phyloP scores from a whole-genome alignment of 208 protist genomes.

The Acanthamoeba healyi region DNA sequence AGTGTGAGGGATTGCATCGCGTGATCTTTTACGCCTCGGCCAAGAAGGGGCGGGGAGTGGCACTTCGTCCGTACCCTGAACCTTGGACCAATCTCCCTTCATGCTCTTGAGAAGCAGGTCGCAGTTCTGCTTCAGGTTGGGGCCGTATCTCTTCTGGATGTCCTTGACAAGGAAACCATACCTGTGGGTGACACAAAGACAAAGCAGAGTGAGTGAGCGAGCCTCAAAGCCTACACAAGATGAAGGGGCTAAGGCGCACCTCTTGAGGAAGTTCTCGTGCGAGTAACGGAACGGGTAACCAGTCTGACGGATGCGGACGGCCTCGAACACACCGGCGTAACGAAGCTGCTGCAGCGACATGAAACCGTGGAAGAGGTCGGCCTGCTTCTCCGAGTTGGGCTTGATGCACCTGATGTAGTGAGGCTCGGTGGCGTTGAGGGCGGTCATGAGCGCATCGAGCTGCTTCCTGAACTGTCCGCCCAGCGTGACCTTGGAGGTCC shows the following conservation, averaged over 20 bases:
- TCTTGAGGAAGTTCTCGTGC: conserved; percentile 69
- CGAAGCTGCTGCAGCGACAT: conserved; percentile 70
- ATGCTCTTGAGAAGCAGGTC: conserved; percentile 47
- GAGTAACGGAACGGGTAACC: conserved; percentile 74
- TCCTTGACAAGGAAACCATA: conserved; percentile 67
- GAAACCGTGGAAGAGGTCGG: conserved; percentile 67
- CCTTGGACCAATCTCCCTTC: conserved; percentile 37
- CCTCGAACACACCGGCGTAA: conserved; percentile 73
- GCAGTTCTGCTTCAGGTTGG: conserved; percentile 62
- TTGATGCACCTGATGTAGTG: conserved; percentile 76
- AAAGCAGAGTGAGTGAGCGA: neutral
- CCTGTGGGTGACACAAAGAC: neutral
- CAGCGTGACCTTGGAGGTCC: conserved; percentile 61
- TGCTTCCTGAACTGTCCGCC: conserved; percentile 71
- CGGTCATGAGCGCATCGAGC: conserved; percentile 61
- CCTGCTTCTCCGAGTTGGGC: conserved; percentile 66
- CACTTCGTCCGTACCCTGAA: neutral
- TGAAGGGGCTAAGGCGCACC: neutral
- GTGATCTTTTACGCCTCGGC: too few species aligned
- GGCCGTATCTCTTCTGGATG: conserved; percentile 25
- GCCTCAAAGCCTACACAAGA: neutral
- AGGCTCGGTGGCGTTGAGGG: conserved; percentile 73
- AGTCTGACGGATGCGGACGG: conserved; percentile 73
- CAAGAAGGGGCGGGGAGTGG: neutral
- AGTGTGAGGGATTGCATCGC: too few species aligned